Percentiles rank a stretch among this genome's conserved stretches.
These are phyloP conservation scores for Talinum fruticosum DNA, from an alignment of 148 eudicot species.

Conservation along the genomic window DNA sequence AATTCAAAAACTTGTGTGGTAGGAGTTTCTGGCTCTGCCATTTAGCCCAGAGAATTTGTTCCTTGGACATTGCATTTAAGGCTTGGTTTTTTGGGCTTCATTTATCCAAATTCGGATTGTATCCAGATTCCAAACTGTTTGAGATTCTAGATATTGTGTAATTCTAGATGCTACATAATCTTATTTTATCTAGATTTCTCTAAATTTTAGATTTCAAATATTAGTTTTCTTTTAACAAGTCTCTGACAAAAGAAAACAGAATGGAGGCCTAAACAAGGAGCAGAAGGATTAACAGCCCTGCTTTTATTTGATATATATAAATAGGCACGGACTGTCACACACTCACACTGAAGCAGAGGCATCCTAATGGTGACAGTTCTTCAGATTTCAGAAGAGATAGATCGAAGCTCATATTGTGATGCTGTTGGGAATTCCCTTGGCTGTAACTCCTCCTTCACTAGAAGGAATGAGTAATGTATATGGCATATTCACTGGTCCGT, in stretches of 20 bases:
- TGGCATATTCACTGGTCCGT: constrained; percentile 68
- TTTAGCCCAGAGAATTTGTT: no score
- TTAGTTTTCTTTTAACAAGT: not conserved
- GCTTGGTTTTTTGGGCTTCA: no score
- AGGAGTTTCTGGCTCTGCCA: no score
- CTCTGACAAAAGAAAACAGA: not conserved
- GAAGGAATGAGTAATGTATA: constrained; percentile 67
- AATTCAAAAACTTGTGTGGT: not conserved
- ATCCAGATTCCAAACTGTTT: no score
- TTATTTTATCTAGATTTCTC: not conserved
- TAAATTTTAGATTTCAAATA: no score
- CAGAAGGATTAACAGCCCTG: not conserved
- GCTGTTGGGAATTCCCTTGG: constrained; percentile 90
- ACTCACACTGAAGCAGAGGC: not conserved
- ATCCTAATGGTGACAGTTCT: not conserved
- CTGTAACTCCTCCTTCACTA: constrained; percentile 70
- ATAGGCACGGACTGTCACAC: not conserved
- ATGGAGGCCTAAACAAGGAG: not conserved
- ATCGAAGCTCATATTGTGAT: constrained; percentile 43
- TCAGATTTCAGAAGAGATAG: not conserved
- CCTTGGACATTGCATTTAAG: no score
- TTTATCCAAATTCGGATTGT: no score
- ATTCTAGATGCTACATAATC: not conserved
- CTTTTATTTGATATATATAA: not conserved
- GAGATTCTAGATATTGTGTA: no score